A percentile compares a stretch with the other conserved stretches of the same genome.
Conservation (phyloP, 164 flowering plant species). For the Dillenia suffruticosa region DNA sequence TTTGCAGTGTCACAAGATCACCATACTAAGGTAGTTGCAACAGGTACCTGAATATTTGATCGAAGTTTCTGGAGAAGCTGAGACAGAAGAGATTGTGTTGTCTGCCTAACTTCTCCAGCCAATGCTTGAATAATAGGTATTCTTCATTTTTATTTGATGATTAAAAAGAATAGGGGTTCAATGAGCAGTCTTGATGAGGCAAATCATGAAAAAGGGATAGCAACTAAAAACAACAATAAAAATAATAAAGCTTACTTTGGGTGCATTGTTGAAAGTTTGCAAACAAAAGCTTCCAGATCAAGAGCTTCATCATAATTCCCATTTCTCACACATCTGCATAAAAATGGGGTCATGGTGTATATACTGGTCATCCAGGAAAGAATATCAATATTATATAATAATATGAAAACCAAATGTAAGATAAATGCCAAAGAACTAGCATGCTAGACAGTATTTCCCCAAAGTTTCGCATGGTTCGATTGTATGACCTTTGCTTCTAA, state of each 20-base stretch:
- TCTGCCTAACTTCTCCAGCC: constrained; percentile 85
- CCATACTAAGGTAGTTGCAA: background rate
- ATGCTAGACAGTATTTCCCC: too few species aligned
- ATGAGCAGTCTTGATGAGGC: constrained; percentile 4
- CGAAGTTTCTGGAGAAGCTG: constrained; percentile 97
- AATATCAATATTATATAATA: background rate
- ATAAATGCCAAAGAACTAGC: background rate
- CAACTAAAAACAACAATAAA: background rate
- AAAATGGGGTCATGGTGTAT: background rate
- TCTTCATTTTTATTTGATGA: constrained; percentile 24
- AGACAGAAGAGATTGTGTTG: constrained; percentile 90
- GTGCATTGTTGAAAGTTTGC: constrained; percentile 86
- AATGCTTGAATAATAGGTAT: constrained; percentile 87
- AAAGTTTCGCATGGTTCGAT: background rate
- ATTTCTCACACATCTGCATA: constrained; percentile 85
- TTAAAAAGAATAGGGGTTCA: constrained; percentile 8
- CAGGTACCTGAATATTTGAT: constrained; percentile 83
- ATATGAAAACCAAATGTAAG: background rate
- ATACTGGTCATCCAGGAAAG: too few species aligned
- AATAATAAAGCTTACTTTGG: constrained; percentile 62
- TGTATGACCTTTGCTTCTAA: too few species aligned
- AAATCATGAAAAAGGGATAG: background rate
- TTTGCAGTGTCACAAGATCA: too few species aligned
- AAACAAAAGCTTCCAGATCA: constrained; percentile 89
- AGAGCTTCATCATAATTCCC: constrained; percentile 99